Conservation (phyloP, 2,329 filamentous ascomycete species). For the Rutstroemia sp. region DNA sequence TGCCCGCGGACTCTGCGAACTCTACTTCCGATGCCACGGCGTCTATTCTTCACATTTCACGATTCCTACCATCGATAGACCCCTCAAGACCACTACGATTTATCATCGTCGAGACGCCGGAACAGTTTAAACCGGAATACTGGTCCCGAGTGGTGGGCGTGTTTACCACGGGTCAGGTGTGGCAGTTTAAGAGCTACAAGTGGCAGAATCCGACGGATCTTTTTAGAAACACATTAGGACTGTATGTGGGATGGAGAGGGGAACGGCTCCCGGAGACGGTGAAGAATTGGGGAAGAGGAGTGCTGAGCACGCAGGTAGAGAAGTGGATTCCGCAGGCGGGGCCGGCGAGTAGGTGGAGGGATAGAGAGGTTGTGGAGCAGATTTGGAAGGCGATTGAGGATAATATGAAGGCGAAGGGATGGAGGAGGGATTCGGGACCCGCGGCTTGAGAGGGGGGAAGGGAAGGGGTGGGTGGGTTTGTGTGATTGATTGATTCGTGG, state of each 20-base stretch:
- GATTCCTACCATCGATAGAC: slow-evolving; percentile 65
- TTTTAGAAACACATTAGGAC: slow-evolving; percentile 78
- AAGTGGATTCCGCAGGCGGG: slow-evolving; percentile 58
- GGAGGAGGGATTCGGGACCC: slow-evolving; percentile 65
- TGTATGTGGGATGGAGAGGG: slow-evolving; percentile 88
- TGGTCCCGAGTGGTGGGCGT: slow-evolving; percentile 93
- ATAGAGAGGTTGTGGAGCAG: slow-evolving; percentile 85
- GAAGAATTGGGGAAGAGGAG: slow-evolving; percentile 76
- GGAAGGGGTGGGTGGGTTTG: neutral
- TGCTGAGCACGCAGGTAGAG: slow-evolving; percentile 74
- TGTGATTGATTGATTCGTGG: neutral
- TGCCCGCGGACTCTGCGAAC: slow-evolving; percentile 60
- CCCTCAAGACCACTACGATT: slow-evolving; percentile 73
- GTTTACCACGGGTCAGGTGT: slow-evolving; percentile 94
- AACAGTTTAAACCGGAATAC: slow-evolving; percentile 96
- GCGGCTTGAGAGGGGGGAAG: neutral
- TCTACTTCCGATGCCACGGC: slow-evolving; percentile 56
- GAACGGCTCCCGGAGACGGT: slow-evolving; percentile 74
- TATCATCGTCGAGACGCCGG: slow-evolving; percentile 86
- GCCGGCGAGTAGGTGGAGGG: slow-evolving; percentile 58
- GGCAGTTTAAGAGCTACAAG: slow-evolving; percentile 99
- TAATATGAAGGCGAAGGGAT: slow-evolving; percentile 80
- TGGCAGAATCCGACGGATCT: slow-evolving; percentile 85
- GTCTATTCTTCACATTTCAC: slow-evolving; percentile 80
- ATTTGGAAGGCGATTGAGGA: slow-evolving; percentile 88